Base-by-base conservation (phyloP, 2,329 filamentous ascomycete species). In the Gyromitra esculenta region DNA sequence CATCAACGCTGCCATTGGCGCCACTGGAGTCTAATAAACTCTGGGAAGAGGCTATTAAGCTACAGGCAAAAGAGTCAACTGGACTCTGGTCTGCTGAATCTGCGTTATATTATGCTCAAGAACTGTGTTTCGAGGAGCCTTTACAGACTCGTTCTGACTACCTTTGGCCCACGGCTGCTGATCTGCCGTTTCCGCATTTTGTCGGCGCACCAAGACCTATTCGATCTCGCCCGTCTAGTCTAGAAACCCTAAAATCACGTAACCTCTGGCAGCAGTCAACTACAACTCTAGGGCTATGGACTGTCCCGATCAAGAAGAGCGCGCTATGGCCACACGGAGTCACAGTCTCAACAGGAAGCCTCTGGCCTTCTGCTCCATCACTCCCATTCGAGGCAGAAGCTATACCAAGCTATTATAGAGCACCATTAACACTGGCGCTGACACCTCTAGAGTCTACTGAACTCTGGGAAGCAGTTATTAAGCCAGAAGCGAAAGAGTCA, bases 291-390 rank as follows among this genome's bases (percentile, higher is more conserved):
- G 50, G 54, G 13, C 52, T 69, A 8, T 69, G 66, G 66, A 21
- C 18, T 9, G 8, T 54, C 3, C 39, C 54, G n/a, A 8, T 25
- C 54, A 74, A 63, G 39, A 54, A 35, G 18, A 69, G 25, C 39
- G 35, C 39, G 13, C 54, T 74, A 15, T 74, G 71, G 54, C 54
- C 54, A 8, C 54, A 57, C 9, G 13, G 56, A 21, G 31, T 43
- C 2, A 3, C 37, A 1, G 43, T 5, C 52, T 1, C 35, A 0
- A 15, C n/a, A 21, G 60, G 52, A 48, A 39, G 2, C 11, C 72
- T 70, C 18, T 70, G 72, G 72, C 72, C 69, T 56, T 73, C 69
- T 6, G 60, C 69, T 18, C 21, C 43, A 31, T 45, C 39, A 43
- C 43, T 57, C 57, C 37, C 60, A 7, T 18, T 8, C 6, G 25